Percentiles rank a stretch among this genome's conserved stretches.
Evolutionary conservation across 345 rosid genomes (phyloP).

Genomic region (Nasturtium officinale): DNA sequence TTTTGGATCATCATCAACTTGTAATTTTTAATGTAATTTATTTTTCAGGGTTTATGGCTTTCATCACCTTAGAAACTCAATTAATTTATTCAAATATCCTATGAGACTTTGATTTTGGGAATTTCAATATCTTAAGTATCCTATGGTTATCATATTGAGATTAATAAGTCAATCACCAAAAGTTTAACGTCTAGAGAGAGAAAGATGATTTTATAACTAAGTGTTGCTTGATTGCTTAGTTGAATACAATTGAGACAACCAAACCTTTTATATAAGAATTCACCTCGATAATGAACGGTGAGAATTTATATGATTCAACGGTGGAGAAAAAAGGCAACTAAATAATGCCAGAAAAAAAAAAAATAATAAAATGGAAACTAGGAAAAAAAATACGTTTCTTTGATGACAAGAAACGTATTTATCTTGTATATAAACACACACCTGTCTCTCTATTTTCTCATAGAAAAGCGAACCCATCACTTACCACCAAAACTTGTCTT

Average conservation of each 20-base stretch:
- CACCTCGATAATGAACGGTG: background rate
- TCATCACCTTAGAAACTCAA: slow-evolving; percentile 27
- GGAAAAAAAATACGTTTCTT: slow-evolving; percentile 10
- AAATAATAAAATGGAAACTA: background rate
- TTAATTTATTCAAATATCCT: background rate
- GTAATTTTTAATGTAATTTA: background rate
- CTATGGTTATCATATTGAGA: too few relatives aligned
- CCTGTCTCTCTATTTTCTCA: background rate
- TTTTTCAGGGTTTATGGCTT: slow-evolving; percentile 11
- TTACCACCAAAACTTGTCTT: background rate
- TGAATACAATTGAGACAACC: background rate
- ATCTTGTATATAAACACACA: slow-evolving; percentile 23
- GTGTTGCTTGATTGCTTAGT: background rate
- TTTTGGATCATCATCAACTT: slow-evolving; percentile 24
- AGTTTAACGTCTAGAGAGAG: too few relatives aligned
- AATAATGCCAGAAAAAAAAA: background rate
- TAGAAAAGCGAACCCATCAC: background rate
- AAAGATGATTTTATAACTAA: background rate
- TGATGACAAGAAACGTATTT: slow-evolving; percentile 24
- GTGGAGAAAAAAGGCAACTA: background rate
- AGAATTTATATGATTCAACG: too few relatives aligned
- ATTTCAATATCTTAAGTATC: too few relatives aligned
- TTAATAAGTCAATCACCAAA: too few relatives aligned
- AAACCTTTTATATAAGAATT: too few relatives aligned
- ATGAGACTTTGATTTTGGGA: background rate